phyloP scores from a whole-genome alignment of 176 grass and related monocot genomes.

The Saccharum officinarum region DNA sequence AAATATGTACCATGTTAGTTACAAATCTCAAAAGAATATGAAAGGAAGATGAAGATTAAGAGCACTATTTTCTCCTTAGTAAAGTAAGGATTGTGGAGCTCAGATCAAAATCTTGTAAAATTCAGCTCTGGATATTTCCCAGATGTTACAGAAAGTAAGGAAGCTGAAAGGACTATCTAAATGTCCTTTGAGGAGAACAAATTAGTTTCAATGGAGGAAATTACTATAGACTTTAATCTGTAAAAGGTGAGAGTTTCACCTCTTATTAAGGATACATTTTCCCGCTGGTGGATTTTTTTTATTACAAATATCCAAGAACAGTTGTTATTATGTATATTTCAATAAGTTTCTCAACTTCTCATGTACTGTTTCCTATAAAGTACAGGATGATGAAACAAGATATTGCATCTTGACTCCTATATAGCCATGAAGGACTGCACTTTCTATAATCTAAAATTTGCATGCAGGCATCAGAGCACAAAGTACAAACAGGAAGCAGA shows the following conservation, averaged over 20 bases:
- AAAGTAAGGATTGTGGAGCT: conserved; percentile 12
- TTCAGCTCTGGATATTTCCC: conserved; percentile 16
- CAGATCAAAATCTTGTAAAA: not conserved
- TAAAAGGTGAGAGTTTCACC: not conserved
- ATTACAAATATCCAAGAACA: conserved; percentile 12
- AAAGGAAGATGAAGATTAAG: not conserved
- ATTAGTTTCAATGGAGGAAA: conserved; percentile 17
- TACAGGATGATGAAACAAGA: not conserved
- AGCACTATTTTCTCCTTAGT: conserved; percentile 10
- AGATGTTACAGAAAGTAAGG: conserved; percentile 7
- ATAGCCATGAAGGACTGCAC: not conserved
- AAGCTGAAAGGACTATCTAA: conserved; percentile 6
- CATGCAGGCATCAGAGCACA: conserved; percentile 2
- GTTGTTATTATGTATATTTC: not conserved
- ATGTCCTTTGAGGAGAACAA: not conserved
- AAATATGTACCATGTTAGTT: conserved; percentile 5
- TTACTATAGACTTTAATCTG: not conserved
- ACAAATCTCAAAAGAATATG: conserved; percentile 15
- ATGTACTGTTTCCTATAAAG: conserved; percentile 8
- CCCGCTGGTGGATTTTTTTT: not conserved
- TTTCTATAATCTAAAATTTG: conserved; percentile 23
- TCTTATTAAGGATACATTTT: conserved; percentile 14
- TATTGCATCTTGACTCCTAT: not conserved
- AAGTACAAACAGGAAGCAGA: conserved; percentile 23
- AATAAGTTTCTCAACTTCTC: not conserved